Conservation (phyloP, 495 filamentous ascomycete genomes). For the Xylaria nigripes region DNA sequence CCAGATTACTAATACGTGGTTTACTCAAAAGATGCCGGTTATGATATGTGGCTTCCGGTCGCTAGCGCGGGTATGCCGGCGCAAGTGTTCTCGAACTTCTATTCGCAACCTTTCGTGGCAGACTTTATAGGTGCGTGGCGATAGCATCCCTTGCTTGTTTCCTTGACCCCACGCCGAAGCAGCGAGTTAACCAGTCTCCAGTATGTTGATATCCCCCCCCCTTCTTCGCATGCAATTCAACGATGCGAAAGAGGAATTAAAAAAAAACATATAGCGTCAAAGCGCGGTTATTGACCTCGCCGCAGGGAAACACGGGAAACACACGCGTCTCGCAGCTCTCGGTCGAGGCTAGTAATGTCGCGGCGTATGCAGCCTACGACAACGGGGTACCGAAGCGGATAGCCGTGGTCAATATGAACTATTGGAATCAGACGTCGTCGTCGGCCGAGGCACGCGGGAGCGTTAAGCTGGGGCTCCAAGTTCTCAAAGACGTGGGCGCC, state of each 20-base stretch:
- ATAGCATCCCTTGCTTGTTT: background rate
- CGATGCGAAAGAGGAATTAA: background rate
- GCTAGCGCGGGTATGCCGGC: constrained; percentile 17
- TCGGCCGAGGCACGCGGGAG: constrained; percentile 13
- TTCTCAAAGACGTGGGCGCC: constrained; percentile 7
- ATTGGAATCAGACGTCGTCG: constrained; percentile 26
- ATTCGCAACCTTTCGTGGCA: constrained; percentile 25
- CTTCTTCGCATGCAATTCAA: background rate
- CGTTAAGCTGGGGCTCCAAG: constrained; percentile 11
- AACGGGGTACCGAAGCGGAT: constrained; percentile 15
- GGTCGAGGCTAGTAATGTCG: constrained; percentile 11
- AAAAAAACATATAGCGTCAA: background rate
- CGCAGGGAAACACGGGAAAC: constrained; percentile 15
- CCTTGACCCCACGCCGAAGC: background rate
- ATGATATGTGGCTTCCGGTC: constrained; percentile 23
- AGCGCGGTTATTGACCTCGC: background rate
- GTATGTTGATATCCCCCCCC: background rate
- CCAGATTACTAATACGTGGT: background rate
- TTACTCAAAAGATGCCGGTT: constrained; percentile 15
- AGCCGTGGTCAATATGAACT: constrained; percentile 21
- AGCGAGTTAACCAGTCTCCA: background rate
- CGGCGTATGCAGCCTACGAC: constrained; percentile 22
- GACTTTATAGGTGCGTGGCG: constrained; percentile 20
- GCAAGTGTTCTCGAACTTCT: constrained; percentile 26
- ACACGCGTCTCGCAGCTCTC: constrained; percentile 19